Percentiles rank a stretch among this genome's conserved stretches.
phyloP scores from a whole-genome alignment of 805 yeast genomes.

The Yarrowia keelungensis region DNA sequence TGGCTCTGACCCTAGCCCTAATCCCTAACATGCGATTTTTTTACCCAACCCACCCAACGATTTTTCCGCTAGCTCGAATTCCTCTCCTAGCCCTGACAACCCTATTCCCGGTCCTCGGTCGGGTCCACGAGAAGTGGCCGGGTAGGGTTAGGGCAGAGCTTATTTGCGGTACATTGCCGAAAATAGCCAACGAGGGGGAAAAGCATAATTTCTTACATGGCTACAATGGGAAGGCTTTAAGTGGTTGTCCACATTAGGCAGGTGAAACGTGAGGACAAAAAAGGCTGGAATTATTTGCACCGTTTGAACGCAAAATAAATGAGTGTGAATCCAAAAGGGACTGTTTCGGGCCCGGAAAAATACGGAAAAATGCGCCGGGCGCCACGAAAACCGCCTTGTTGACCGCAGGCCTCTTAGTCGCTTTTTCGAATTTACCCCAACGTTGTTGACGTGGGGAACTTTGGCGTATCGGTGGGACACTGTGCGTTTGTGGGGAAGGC shows the following conservation, averaged over 20 bases:
- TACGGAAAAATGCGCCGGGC: not conserved
- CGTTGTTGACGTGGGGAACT: slow-evolving; percentile 11
- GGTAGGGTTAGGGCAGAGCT: slow-evolving; percentile 8
- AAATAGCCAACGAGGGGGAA: slow-evolving; percentile 17
- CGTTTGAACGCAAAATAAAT: no score
- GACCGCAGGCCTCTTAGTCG: not conserved
- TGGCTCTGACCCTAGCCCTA: no score
- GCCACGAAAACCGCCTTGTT: not conserved
- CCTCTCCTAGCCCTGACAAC: no score
- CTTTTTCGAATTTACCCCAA: not conserved
- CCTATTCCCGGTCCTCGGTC: no score
- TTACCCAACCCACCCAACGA: not conserved
- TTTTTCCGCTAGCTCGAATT: not conserved
- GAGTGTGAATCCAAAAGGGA: not conserved
- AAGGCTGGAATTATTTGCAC: not conserved
- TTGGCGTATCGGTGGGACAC: not conserved
- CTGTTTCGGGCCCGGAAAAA: not conserved
- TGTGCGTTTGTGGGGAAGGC: slow-evolving; percentile 9
- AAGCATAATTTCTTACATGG: not conserved
- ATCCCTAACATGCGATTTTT: not conserved
- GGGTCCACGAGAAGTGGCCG: slow-evolving; percentile 8
- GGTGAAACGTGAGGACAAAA: not conserved
- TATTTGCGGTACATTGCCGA: slow-evolving; percentile 13
- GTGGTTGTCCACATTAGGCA: no score
- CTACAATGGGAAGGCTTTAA: no score